Conservation (phyloP, 345 rosid genomes). For the Eucalyptus virginea region DNA sequence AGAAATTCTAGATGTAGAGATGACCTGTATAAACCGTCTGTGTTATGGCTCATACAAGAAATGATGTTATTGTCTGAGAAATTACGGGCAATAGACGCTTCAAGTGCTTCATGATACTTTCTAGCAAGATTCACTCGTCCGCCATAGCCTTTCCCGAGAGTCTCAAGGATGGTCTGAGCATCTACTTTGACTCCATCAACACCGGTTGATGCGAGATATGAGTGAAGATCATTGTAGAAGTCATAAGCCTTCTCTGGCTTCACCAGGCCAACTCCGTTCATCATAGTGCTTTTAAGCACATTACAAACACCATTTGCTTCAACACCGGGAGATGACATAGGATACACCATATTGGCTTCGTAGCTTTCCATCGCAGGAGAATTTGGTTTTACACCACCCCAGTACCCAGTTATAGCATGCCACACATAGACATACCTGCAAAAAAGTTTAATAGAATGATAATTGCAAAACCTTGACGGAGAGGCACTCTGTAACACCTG, state of each 20-base stretch:
- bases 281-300: background rate
- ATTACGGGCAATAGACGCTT: constrained; percentile 19
- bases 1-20: background rate
- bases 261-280: constrained; percentile 6
- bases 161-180: constrained; percentile 1
- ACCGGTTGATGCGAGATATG: constrained; percentile 2
- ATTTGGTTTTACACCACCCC: constrained; percentile 14
- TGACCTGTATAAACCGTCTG: constrained; percentile 12
- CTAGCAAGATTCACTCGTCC: constrained; percentile 27
- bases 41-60: constrained; percentile 34
- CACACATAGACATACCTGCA: constrained; percentile 9
- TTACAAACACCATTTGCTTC: background rate
- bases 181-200: constrained; percentile 18
- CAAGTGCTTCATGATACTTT: constrained; percentile 24
- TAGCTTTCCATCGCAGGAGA: background rate
- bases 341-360: background rate
- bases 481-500: background rate
- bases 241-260: constrained; percentile 5
- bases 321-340: background rate
- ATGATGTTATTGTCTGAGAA: constrained; percentile 27
- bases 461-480: background rate
- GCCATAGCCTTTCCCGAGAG: constrained; percentile 17
- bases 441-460: background rate
- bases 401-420: constrained; percentile 14
- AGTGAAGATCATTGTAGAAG: constrained; percentile 12